Conservation (phyloP, 2,329 filamentous ascomycete genomes). For the Coniella lustricola region DNA sequence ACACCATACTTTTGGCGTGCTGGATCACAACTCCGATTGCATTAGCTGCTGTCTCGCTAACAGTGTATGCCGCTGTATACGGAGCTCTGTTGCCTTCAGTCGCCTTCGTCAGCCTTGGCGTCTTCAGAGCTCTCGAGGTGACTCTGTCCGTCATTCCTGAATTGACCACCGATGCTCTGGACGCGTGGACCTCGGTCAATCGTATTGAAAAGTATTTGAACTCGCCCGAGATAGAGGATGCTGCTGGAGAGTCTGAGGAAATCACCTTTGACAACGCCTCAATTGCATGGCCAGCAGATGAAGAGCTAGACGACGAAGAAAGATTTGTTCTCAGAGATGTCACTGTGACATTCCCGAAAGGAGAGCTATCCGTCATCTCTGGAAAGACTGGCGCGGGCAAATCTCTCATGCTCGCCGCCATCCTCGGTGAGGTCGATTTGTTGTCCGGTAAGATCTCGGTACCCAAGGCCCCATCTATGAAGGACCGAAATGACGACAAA, state of each 20-base stretch:
- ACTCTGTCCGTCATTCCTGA: conserved; percentile 67
- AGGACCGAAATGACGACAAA: conserved; percentile 53
- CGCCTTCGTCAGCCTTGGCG: conserved; percentile 70
- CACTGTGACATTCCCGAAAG: conserved; percentile 58
- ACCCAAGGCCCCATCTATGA: conserved; percentile 40
- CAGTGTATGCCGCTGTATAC: conserved; percentile 58
- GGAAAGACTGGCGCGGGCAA: conserved; percentile 75
- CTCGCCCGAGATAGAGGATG: conserved; percentile 55
- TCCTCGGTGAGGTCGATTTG: conserved; percentile 69
- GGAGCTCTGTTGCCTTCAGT: conserved; percentile 62
- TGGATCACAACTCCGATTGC: conserved; percentile 70
- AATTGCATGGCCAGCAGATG: conserved; percentile 68
- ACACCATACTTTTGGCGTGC: conserved; percentile 56
- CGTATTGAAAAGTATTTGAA: conserved; percentile 66
- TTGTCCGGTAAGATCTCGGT: conserved; percentile 54
- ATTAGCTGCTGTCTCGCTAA: conserved; percentile 63
- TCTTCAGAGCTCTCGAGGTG: conserved; percentile 68
- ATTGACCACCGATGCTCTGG: conserved; percentile 61
- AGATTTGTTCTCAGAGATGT: conserved; percentile 60
- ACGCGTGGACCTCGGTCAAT: conserved; percentile 65
- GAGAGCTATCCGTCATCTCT: conserved; percentile 66
- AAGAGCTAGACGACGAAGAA: conserved; percentile 46
- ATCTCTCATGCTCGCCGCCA: conserved; percentile 64
- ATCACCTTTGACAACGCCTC: conserved; percentile 61
- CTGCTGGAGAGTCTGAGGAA: conserved; percentile 47